Percentiles rank a stretch among this genome's conserved stretches.
Evolutionary conservation across 371 early-diverging fungal genomes (phyloP).

Genomic region (Chytridium lagenaria): DNA sequence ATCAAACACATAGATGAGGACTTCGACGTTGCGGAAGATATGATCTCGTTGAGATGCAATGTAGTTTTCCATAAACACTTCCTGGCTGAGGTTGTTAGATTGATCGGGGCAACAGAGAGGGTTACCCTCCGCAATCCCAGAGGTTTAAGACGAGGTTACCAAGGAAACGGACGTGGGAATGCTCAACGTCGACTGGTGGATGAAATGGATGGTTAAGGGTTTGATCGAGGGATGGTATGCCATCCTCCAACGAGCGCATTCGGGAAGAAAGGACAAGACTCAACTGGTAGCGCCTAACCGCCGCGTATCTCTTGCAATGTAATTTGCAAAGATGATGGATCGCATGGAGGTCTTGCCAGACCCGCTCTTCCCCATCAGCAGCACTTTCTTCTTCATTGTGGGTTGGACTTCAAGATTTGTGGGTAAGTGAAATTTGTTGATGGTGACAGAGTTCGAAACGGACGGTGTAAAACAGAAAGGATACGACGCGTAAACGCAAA

Average conservation of each 20-base stretch:
- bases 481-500: no score
- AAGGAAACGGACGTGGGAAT: conserved; percentile 92
- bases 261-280: background rate
- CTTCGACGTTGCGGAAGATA: conserved; percentile 97
- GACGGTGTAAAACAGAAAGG: no score
- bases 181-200: conserved; percentile 93
- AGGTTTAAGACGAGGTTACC: conserved; percentile 93
- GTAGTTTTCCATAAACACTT: conserved; percentile 96
- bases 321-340: conserved; percentile 96
- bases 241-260: no score
- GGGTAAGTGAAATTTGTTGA: no score
- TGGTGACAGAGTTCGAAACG: no score
- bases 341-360: conserved; percentile 98
- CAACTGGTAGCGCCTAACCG: conserved; percentile 92
- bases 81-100: conserved; percentile 68
- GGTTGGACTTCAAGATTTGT: no score
- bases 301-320: conserved; percentile 92
- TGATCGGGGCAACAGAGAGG: background rate
- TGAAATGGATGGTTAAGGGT: background rate
- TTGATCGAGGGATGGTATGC: no score
- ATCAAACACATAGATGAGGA: conserved; percentile 97
- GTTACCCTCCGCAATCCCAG: conserved; percentile 76
- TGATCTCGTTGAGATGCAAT: conserved; percentile 89
- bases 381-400: conserved; percentile 53
- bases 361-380: conserved; percentile 97